These are phyloP conservation scores for Trichophyton benhamiae DNA, from an alignment of 2,329 filamentous ascomycete species.

Conservation along the genomic window DNA sequence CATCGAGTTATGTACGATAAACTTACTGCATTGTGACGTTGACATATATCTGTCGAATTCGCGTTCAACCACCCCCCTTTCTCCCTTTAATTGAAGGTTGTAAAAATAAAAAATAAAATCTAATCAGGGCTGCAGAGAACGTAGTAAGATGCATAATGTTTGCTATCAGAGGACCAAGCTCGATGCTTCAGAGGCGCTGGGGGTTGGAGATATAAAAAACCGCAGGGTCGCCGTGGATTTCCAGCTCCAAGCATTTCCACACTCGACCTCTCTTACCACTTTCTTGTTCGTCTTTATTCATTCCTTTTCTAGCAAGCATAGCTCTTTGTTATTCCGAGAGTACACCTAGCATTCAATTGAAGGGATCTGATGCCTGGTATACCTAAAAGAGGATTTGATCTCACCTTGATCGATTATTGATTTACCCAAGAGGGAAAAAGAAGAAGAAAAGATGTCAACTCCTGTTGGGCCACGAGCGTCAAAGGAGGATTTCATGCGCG, in stretches of 20 bases:
- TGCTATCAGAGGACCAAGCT: slow-evolving; percentile 7
- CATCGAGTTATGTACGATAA: slow-evolving; percentile 9
- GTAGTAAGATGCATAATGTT: slow-evolving; percentile 11
- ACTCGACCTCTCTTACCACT: not conserved
- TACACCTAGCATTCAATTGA: not conserved
- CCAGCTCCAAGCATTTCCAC: not conserved
- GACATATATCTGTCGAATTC: slow-evolving; percentile 7
- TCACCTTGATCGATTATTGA: not conserved
- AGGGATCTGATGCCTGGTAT: not conserved
- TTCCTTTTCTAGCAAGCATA: no score
- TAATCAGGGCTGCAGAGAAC: not conserved
- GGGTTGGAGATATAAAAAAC: slow-evolving; percentile 4
- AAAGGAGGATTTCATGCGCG: slow-evolving; percentile 37
- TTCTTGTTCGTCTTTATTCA: not conserved
- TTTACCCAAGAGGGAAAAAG: not conserved
- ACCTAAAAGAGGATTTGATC: not conserved
- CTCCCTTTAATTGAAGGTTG: slow-evolving; percentile 2
- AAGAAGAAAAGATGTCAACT: slow-evolving; percentile 18
- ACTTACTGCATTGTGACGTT: slow-evolving; percentile 8
- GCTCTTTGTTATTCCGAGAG: not conserved
- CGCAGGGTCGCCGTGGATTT: not conserved
- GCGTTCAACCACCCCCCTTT: slow-evolving; percentile 8
- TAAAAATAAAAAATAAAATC: not conserved
- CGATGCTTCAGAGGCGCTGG: not conserved
- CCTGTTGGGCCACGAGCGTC: slow-evolving; percentile 33